Percentiles rank a stretch among this genome's conserved stretches.
These are phyloP conservation scores for Pyrenophora tritici-repentis DNA, from an alignment of 2,329 filamentous ascomycete genomes.

Conservation along the genomic window DNA sequence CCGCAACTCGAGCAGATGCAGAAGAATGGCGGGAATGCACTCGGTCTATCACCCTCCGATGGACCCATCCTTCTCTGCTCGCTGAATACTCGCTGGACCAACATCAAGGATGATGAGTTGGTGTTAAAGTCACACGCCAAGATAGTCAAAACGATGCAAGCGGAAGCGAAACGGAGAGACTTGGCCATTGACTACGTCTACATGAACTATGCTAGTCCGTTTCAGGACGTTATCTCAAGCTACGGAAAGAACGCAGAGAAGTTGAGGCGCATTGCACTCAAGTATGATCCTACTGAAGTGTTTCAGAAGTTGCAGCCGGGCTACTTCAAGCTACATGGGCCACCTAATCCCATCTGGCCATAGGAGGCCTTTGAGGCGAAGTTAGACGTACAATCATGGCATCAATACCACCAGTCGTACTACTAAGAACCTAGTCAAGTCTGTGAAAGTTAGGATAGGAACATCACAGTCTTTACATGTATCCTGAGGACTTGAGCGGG, in stretches of 20 bases:
- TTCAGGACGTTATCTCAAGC: slow-evolving; percentile 48
- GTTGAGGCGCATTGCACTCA: slow-evolving; percentile 7
- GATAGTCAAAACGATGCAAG: slow-evolving; percentile 15
- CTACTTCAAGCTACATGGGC: slow-evolving; percentile 12
- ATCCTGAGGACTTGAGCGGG: no score
- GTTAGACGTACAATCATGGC: no score
- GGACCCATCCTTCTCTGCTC: slow-evolving; percentile 12
- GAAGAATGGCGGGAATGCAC: slow-evolving; percentile 22
- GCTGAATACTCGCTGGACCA: slow-evolving; percentile 11
- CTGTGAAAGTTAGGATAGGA: no score
- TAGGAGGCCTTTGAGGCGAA: background rate
- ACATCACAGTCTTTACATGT: no score
- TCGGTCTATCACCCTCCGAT: slow-evolving; percentile 27
- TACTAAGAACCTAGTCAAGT: no score
- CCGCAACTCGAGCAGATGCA: slow-evolving; percentile 14
- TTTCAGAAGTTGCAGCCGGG: slow-evolving; percentile 17
- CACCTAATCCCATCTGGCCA: slow-evolving; percentile 3
- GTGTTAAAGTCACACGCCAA: slow-evolving; percentile 16
- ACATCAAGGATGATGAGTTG: slow-evolving; percentile 20
- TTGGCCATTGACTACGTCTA: slow-evolving; percentile 30
- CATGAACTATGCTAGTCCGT: slow-evolving; percentile 54
- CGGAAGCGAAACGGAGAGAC: slow-evolving; percentile 12
- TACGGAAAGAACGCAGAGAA: slow-evolving; percentile 44
- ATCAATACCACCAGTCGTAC: no score
- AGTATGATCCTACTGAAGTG: slow-evolving; percentile 15